Evolutionary conservation across 306 rosid species (phyloP), one percentile per base, ranked within the genome.

Genomic region (Malus sieversii): DNA sequence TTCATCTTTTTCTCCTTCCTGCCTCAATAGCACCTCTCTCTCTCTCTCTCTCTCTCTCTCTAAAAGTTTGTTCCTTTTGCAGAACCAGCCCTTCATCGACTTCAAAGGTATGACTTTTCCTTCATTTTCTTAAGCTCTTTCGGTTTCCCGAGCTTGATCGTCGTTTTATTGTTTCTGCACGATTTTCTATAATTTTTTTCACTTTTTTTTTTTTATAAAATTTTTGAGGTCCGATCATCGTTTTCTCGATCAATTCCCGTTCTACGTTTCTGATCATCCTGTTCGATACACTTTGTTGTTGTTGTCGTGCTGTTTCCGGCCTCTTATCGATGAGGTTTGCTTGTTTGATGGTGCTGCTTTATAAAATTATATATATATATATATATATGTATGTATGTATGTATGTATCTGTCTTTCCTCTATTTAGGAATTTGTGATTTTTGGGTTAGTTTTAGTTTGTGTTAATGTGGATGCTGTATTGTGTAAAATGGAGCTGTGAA

Each of bases 1-100:
- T 82, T 79, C 52, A 15, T 80, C 83, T 30, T 71, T 70, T 81
- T 80, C 76, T 63, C 66, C 78, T 73, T 78, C 66, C 78, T 73
- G 74, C 75, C 76, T 61, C 76, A 44, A 10, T 52, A 55, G 53
- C 15, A 30, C 23, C 25, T 25, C 25, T 25, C 25, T 25, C 25
- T 25, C 14, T 13, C 3, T 60, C 6, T 77, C 19, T n/a, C 3
- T 10, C 62, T 10, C 65, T 61, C 78, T 66, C 79, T 51, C 57
- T 45, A 4, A 8, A 71, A 42, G 71, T 67, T 48, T 44, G 44
- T 29, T 80, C 75, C 68, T 83, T 84, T 23, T 65, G 73, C 79
- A 65, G 38, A 79, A 75, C 71, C 72, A 82, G 40, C 64, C 72
- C 45, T 64, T 72, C 79, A 30, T 79, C 72, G 73, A 63, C 75